A percentile compares a stretch with the other conserved stretches of the same genome.
Evolutionary conservation across 305 asterid genomes (phyloP).

Genomic region (Fraxinus sp.): DNA sequence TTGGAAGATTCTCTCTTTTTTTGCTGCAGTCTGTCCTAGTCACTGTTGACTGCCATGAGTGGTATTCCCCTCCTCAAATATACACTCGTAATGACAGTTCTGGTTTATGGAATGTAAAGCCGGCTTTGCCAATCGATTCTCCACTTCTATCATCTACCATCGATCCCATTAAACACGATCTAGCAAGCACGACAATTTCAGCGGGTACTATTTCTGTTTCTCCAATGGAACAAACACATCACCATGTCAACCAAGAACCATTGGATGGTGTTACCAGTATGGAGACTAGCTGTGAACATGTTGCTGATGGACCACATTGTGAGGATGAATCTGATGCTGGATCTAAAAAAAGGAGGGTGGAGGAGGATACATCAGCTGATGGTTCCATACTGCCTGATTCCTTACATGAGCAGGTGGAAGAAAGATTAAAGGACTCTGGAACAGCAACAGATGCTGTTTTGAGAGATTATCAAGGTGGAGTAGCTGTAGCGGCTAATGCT

Average conservation of each 20-base stretch:
- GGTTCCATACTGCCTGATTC: conserved; percentile 59
- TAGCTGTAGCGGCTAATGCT: conserved; percentile 71
- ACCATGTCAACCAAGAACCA: conserved; percentile 56
- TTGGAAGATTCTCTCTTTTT: conserved; percentile 14
- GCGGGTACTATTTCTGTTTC: conserved; percentile 46
- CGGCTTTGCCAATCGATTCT: conserved; percentile 63
- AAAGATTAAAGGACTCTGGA: conserved; percentile 54
- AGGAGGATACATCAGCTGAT: conserved; percentile 63
- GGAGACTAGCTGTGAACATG: conserved; percentile 74
- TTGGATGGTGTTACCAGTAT: conserved; percentile 67
- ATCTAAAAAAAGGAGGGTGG: conserved; percentile 69
- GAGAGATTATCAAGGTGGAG: conserved; percentile 65
- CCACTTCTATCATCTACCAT: conserved; percentile 45
- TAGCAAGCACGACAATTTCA: conserved; percentile 40
- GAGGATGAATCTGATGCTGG: conserved; percentile 78
- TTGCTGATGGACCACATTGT: conserved; percentile 48
- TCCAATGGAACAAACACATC: conserved; percentile 68
- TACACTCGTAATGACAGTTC: conserved; percentile 84
- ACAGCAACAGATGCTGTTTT: conserved; percentile 45
- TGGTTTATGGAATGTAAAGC: conserved; percentile 78
- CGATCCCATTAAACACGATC: conserved; percentile 39
- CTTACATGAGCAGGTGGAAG: conserved; percentile 61
- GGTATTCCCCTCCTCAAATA: conserved; percentile 94
- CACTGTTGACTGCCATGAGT: conserved; percentile 93
- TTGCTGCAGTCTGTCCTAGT: conserved; percentile 91